Evolutionary conservation across 1,284 basidiomycete genomes (phyloP), one percentile per base, ranked within the genome.

Genomic region (Moesziomyces sp.): DNA sequence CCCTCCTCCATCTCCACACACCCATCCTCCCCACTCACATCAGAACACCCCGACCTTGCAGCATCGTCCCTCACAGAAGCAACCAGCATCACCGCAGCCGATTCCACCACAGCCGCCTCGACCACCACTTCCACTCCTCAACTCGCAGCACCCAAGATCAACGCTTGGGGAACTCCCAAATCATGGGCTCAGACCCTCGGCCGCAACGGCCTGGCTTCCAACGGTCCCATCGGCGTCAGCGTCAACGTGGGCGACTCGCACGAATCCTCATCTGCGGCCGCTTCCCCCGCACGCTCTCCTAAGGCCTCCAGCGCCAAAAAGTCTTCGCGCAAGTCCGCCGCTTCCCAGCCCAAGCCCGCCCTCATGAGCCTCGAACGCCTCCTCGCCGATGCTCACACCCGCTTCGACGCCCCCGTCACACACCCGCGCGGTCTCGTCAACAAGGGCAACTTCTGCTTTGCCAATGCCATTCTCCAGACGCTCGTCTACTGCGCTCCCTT

Each of bases 391-490:
- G 73, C 77, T 1, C 76, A 80, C 38, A 65, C 52, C 16, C 47
- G 30, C 14, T 77, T 76, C 44, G 54, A 69, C 26, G 80, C 84
- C 7, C 86, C 87, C 11, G 85, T 87, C 64, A 88, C 89, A 23
- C 85, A 88, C 34, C 91, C 93, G 0, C 88, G 95, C 30, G 96
- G 96, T 5, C 86, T 99, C 46, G 89, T 98, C 79, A 99, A 98
- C 85, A 92, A 90, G 6, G 96, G 96, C 10, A 99, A 99, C 86
- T 92, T 97, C 89, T 99, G 96, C 85, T 99, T 97, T 83, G 94
- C 95, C 53, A 98, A 98, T 81, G 91, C 94, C 85, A 87, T 97
- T 34, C 86, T 98, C 24, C 96, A 98, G 86, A 90, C 93, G 2
- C 88, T 99, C 21, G 89, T 96, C 1, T 96, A 94, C 85, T 94